Evolutionary conservation across 2,329 filamentous ascomycete species (phyloP), one percentile per base, ranked within the genome.

Genomic region (Fusarium veterinarium): DNA sequence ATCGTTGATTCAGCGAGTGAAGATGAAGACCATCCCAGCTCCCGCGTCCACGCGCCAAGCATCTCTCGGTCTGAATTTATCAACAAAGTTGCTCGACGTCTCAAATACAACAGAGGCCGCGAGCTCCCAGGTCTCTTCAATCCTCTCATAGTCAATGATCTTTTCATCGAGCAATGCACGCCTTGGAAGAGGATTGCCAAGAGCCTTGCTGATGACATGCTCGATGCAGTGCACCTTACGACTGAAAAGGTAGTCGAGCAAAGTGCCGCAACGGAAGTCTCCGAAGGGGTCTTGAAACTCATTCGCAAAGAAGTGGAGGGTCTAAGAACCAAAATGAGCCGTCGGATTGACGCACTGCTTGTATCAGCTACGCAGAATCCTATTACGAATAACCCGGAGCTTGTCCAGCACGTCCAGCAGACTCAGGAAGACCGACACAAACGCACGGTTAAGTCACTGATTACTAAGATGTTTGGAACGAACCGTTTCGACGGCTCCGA

Each of bases 61-160:
- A n/a, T 79, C 4, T 51, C 69, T 3, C 42, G 67, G 38, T 58
- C 60, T 3, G 62, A 69, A 1, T 80, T 75, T 8, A 53, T 79
- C 9, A 7, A 67, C 6, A 67, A 78, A 1, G 72, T 81, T 20
- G 62, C 68, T 5, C 14, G 33, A 1, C 45, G 76, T 10, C 78
- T 81, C 58, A 30, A 60, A 9, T 71, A 71, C 2, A 74, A 46
- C 41, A 71, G 77, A n/a, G 79, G 78, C 4, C 80, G 85, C 9
- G 91, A 93, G 75, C 79, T 93, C 0, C 88, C 89, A 0, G 89
- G 90, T 0, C 88, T 83, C 0, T 91, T 90, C 78, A 91, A 91
- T 66, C 86, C 90, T 0, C 76, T 89, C 59, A 80, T 92, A 14
- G 84, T 92, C 1, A 81, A 82, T 0, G 86, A 91, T 28, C 77